Conservation (phyloP, 441 rosid species). For the Arabidopsis hybrid region DNA sequence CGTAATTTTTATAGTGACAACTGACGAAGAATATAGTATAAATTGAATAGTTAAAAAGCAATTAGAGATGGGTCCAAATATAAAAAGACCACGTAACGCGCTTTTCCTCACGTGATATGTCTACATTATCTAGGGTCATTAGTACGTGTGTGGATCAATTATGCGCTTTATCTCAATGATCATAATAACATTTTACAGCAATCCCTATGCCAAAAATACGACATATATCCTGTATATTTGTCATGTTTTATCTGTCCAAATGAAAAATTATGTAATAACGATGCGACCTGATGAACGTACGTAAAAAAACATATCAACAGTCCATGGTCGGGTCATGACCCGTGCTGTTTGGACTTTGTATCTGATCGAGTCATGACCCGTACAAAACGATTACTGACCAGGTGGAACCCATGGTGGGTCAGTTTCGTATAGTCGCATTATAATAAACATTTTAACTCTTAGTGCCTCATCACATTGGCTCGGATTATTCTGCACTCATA, state of each 20-base stretch:
- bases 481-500: too few species aligned
- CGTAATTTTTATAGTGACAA: slow-evolving; percentile 19
- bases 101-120: slow-evolving; percentile 48
- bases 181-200: slow-evolving; percentile 17
- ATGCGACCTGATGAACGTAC: not conserved
- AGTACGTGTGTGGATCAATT: slow-evolving; percentile 28
- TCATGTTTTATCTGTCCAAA: slow-evolving; percentile 15
- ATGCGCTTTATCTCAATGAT: slow-evolving; percentile 33
- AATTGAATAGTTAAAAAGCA: slow-evolving; percentile 34
- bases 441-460: slow-evolving; percentile 23
- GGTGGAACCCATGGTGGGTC: slow-evolving; percentile 14
- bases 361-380: slow-evolving; percentile 1
- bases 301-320: slow-evolving; percentile 17
- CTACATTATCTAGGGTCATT: slow-evolving; percentile 41
- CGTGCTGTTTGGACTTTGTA: not conserved
- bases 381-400: slow-evolving; percentile 12
- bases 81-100: slow-evolving; percentile 46
- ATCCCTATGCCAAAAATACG: slow-evolving; percentile 34
- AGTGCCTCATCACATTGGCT: too few species aligned
- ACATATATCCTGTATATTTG: slow-evolving; percentile 30
- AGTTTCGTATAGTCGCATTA: slow-evolving; percentile 10
- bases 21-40: slow-evolving; percentile 9
- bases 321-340: slow-evolving; percentile 24
- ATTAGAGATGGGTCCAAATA: slow-evolving; percentile 38
- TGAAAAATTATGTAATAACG: not conserved